Conservation (phyloP, 306 rosid species). For the Albizia julibrissin region DNA sequence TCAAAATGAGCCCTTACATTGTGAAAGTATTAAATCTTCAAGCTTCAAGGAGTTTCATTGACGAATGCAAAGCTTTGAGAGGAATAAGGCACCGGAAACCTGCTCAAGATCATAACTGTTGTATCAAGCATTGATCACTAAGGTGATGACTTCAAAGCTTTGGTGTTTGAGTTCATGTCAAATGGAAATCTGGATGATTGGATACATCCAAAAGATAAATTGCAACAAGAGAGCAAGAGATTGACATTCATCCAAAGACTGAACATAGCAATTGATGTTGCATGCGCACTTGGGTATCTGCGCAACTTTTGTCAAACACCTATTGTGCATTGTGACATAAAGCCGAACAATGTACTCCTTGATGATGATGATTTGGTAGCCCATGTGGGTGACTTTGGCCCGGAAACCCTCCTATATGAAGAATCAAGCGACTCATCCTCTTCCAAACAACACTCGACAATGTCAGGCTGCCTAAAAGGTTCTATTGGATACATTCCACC, state of each 20-base stretch:
- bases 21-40: conserved; percentile 50
- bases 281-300: conserved; percentile 43
- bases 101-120: conserved; percentile 44
- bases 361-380: conserved; percentile 37
- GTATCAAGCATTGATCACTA: conserved; percentile 38
- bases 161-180: conserved; percentile 44
- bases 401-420: conserved; percentile 27
- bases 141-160: conserved; percentile 42
- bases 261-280: conserved; percentile 42
- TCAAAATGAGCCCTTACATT: too few species aligned
- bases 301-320: conserved; percentile 38
- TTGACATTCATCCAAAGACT: conserved; percentile 41
- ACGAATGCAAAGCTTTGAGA: conserved; percentile 46
- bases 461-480: conserved; percentile 25
- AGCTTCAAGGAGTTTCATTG: conserved; percentile 46
- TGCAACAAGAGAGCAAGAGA: neutral
- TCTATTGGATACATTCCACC: conserved; percentile 46
- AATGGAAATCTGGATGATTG: conserved; percentile 45
- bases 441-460: conserved; percentile 6
- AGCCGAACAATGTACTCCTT: conserved; percentile 41
- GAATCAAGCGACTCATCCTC: conserved; percentile 12
- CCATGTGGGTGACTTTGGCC: conserved; percentile 40
- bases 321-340: conserved; percentile 43
- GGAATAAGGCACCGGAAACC: conserved; percentile 46
- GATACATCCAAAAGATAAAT: conserved; percentile 31